Percentiles rank a stretch among this genome's conserved stretches.
These are phyloP conservation scores for Apiospora pterosperma DNA, from an alignment of 2,329 filamentous ascomycete genomes.

Conservation along the genomic window DNA sequence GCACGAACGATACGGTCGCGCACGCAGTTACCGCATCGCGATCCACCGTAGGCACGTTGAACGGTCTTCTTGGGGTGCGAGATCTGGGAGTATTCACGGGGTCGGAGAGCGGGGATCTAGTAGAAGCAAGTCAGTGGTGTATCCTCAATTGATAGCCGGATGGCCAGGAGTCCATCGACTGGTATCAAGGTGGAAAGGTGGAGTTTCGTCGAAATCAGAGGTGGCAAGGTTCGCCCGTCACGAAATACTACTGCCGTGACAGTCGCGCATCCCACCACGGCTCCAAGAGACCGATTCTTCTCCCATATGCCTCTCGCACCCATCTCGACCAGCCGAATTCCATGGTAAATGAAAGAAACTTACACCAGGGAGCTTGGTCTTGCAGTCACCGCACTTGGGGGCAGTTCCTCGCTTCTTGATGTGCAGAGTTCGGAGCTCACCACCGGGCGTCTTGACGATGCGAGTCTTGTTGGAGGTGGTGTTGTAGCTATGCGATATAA, in stretches of 20 bases:
- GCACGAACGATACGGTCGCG: constrained; percentile 96
- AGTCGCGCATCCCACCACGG: neutral
- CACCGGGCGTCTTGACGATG: constrained; percentile 93
- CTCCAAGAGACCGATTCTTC: neutral
- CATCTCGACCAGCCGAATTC: neutral
- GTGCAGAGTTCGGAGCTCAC: constrained; percentile 93
- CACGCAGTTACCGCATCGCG: constrained; percentile 97
- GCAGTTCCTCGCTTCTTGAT: constrained; percentile 99
- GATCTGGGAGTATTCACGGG: constrained; percentile 95
- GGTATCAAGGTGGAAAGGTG: neutral
- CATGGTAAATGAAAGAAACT: constrained; percentile 44
- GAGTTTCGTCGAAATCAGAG: neutral
- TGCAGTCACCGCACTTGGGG: constrained; percentile 99
- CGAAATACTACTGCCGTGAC: neutral
- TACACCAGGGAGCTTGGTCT: constrained; percentile 96
- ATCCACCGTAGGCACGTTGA: constrained; percentile 96
- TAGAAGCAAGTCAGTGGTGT: constrained; percentile 24
- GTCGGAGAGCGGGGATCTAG: constrained; percentile 91
- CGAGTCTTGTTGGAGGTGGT: constrained; percentile 96
- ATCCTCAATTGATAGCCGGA: neutral
- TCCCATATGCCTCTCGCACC: neutral
- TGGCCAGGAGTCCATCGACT: neutral
- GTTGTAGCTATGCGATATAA: constrained; percentile 72
- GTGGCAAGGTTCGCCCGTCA: neutral
- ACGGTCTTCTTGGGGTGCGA: constrained; percentile 99